Evolutionary conservation across 2,329 filamentous ascomycete genomes (phyloP), one percentile per base, ranked within the genome.

Genomic region (Ophiostoma triangulosporum): DNA sequence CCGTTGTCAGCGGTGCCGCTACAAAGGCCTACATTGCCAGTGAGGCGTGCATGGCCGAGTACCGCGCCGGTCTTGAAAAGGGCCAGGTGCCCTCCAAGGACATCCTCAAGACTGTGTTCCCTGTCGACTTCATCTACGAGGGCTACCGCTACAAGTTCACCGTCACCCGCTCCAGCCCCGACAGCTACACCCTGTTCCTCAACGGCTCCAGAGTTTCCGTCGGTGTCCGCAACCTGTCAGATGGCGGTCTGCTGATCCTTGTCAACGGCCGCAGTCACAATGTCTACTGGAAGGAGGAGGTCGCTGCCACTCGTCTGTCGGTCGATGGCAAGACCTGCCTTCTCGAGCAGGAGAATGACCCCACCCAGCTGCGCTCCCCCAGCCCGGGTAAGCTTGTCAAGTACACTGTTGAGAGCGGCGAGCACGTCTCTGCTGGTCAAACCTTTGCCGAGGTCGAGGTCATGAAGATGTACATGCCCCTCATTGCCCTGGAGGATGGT

Each of bases 381-480:
- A 94, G 87, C 58, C 93, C 93, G 48, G 93, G 93, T 68, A 98
- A 98, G 75, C 84, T 98, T 33, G 91, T 98, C 73, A 96, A 95
- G 73, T 98, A 93, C 70, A 86, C 88, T 1, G 87, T 98, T 2
- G 93, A 96, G 69, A 97, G 95, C 64, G 93, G 93, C 57, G 79
- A 89, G 61, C 93, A 98, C 67, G 82, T 98, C 69, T 84, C 81
- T 69, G 88, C 94, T 62, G 91, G 91, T 54, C 87, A 97, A 69
- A 76, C 91, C 32, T 98, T 89, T 65, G 93, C 93, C 54, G 93
- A 98, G 69, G 91, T 98, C 38, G 93, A 98, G 72, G 93, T 98
- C 70, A 98, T 98, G 93, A 98, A 98, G 79, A 98, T 98, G 93
- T 97, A 97, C 78, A 98, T 98, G 93, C 93, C 93, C 64, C 77